Conservation (phyloP, 2,329 filamentous ascomycete genomes). For the Periconia sp. region DNA sequence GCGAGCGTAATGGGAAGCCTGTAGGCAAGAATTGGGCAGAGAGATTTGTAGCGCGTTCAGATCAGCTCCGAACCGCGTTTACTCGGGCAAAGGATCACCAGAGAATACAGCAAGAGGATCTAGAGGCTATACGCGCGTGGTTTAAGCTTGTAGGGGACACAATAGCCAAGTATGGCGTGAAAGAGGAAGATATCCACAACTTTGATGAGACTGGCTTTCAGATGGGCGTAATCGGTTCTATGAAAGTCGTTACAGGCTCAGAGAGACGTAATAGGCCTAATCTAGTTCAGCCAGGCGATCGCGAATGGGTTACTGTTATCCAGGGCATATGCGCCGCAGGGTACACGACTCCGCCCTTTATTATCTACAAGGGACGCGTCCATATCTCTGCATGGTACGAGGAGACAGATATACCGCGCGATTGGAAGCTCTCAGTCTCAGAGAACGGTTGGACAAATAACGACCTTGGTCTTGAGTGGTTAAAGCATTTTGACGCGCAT, state of each 20-base stretch:
- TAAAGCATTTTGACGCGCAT: conserved; percentile 39
- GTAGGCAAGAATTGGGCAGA: conserved; percentile 15
- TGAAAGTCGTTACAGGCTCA: conserved; percentile 11
- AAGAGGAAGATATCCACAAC: conserved; percentile 17
- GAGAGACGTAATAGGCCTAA: conserved; percentile 15
- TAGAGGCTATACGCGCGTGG: conserved; percentile 3
- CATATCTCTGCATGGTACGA: conserved; percentile 12
- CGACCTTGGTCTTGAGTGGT: conserved; percentile 33
- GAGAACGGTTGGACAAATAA: conserved; percentile 39
- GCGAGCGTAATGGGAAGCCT: conserved; percentile 5
- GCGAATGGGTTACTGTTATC: conserved; percentile 32
- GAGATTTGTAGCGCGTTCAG: conserved; percentile 12
- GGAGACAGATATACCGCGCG: conserved; percentile 2
- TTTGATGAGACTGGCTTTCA: conserved; percentile 20
- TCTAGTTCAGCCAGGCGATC: conserved; percentile 26
- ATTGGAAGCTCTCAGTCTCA: conserved; percentile 13
- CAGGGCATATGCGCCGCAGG: conserved; percentile 15
- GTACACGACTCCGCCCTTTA: conserved; percentile 11
- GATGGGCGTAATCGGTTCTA: conserved; percentile 13
- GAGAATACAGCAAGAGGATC: conserved; percentile 9
- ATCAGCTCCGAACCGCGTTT: conserved; percentile 16
- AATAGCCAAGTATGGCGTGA: conserved; percentile 13
- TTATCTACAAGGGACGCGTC: conserved; percentile 11
- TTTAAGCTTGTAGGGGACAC: conserved; percentile 11
- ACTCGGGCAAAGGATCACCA: conserved; percentile 11